Evolutionary conservation across 257 asterid genomes (phyloP), one percentile per base, ranked within the genome.

Genomic region (Mitragyna speciosa): DNA sequence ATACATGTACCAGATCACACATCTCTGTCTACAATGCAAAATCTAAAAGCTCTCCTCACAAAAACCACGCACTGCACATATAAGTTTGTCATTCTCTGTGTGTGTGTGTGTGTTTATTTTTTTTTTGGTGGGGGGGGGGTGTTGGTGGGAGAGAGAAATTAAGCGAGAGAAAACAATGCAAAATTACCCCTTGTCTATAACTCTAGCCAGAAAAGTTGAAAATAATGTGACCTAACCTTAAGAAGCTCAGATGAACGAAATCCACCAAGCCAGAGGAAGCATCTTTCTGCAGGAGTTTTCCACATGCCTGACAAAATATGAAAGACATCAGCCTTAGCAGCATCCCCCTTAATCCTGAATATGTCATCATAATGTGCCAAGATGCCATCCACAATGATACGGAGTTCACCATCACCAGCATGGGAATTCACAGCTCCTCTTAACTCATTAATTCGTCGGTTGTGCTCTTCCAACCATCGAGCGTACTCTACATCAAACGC

Each of bases 211-310:
- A 58, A 59, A 65, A 31, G 63, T 74, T 17, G 63, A 78, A 43
- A 15, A 75, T 73, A 45, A 70, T 45, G 12, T 39, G 24, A 79
- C 58, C 84, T 79, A 79, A 87, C 99, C 94, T 92, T 95, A 45
- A 95, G 97, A 71, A 95, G 94, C 86, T 95, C 99, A 59, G 99
- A 95, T 20, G 98, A 88, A 76, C 98, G 98, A 87, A 93, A 95
- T 66, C 99, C 98, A 80, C 99, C 99, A 28, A 95, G 97, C 99
- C 99, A 93, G 72, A 93, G 89, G 84, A 95, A 95, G 86, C 99
- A 95, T 81, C 99, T 88, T 82, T 95, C 99, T 48, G 99, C 97
- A 43, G 99, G 98, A 22, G 99, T 95, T 82, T 90, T 92, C 99
- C 99, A 95, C 98, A 93, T 95, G 85, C 99, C 99, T 2, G 99